Conservation (phyloP, 108 stramenopile genomes). For the Cyclotella cryptica region DNA sequence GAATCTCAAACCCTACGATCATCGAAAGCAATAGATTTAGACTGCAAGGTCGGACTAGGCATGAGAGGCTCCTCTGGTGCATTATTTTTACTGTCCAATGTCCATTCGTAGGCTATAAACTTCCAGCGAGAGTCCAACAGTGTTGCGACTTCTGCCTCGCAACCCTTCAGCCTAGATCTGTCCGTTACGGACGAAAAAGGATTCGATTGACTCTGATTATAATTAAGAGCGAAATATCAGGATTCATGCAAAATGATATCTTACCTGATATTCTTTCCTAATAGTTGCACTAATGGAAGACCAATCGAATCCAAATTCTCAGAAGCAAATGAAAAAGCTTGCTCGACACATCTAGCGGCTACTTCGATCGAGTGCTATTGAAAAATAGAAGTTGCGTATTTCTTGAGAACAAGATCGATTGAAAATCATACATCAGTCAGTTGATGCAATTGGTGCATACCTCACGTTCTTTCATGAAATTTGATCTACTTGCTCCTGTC, state of each 20-base stretch:
- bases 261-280: constrained; percentile 72
- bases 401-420: not conserved
- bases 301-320: constrained; percentile 85
- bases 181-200: not conserved
- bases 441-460: constrained; percentile 15
- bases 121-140: constrained; percentile 71
- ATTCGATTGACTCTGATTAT: not conserved
- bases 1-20: constrained; percentile 1
- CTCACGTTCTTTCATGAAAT: constrained; percentile 41
- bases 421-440: constrained; percentile 10
- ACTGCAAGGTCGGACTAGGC: too few species aligned
- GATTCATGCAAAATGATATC: not conserved
- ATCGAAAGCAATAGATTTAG: constrained; percentile 11
- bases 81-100: not conserved
- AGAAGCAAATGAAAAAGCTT: constrained; percentile 85
- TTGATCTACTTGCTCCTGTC: constrained; percentile 18
- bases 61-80: not conserved
- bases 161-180: constrained; percentile 74
- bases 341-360: constrained; percentile 84
- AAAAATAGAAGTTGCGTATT: not conserved
- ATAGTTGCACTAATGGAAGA: constrained; percentile 77
- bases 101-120: constrained; percentile 73
- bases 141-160: constrained; percentile 80
- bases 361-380: constrained; percentile 70
- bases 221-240: not conserved